Evolutionary conservation across 352 stramenopile species (phyloP).

Genomic region (Phytophthora ramorum): DNA sequence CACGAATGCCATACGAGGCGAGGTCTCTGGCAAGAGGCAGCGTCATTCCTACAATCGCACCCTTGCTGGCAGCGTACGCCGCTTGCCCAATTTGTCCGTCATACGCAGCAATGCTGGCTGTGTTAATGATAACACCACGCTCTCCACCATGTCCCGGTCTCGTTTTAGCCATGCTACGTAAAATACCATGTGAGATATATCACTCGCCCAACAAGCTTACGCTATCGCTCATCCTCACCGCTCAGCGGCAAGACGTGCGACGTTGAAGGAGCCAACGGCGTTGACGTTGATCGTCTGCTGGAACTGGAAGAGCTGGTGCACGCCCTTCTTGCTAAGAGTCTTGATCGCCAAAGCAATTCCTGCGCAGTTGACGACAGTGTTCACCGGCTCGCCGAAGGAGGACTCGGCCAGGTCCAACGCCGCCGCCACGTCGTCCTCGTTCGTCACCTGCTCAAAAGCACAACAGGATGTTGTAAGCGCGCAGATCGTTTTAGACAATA

Average conservation of each 20-base stretch:
- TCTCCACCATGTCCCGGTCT: slow-evolving; percentile 79
- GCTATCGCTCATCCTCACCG: slow-evolving; percentile 51
- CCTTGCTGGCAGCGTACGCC: slow-evolving; percentile 98
- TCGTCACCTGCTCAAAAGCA: slow-evolving; percentile 80
- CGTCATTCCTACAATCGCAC: slow-evolving; percentile 96
- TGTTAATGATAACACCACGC: slow-evolving; percentile 98
- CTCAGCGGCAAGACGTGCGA: slow-evolving; percentile 94
- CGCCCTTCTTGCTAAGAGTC: slow-evolving; percentile 92
- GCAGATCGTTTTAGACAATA: background rate
- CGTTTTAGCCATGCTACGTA: slow-evolving; percentile 86
- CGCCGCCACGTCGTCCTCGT: slow-evolving; percentile 86
- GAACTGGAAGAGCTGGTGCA: slow-evolving; percentile 94
- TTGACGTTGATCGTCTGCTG: slow-evolving; percentile 97
- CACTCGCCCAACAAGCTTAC: background rate
- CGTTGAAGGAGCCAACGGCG: slow-evolving; percentile 97
- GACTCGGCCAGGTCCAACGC: slow-evolving; percentile 93
- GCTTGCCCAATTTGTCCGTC: slow-evolving; percentile 98
- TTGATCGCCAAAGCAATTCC: slow-evolving; percentile 94
- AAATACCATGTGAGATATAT: slow-evolving; percentile 6
- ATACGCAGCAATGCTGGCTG: slow-evolving; percentile 97
- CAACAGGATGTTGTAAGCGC: background rate
- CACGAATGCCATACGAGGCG: slow-evolving; percentile 92
- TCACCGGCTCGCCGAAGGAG: slow-evolving; percentile 92
- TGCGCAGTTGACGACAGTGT: slow-evolving; percentile 96
- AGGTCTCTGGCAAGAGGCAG: slow-evolving; percentile 97